Percentiles rank a stretch among this genome's conserved stretches.
Evolutionary conservation across 768 basidiomycete genomes (phyloP).

Genomic region (Suillus lakei): DNA sequence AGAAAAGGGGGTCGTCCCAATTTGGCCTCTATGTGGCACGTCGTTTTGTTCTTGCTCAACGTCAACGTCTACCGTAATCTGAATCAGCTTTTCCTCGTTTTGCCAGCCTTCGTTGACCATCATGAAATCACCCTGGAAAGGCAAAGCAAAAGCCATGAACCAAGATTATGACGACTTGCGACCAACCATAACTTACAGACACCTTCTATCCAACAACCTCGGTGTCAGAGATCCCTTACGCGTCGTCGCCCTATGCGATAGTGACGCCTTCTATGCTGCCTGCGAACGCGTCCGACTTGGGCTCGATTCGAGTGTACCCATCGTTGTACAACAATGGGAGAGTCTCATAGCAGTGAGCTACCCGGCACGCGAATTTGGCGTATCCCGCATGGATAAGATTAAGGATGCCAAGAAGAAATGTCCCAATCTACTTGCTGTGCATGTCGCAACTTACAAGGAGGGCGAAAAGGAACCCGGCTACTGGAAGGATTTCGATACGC

Average conservation of each 20-base stretch:
- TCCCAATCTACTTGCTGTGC: conserved; percentile 82
- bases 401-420: conserved; percentile 86
- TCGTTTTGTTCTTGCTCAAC: not conserved
- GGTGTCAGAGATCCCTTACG: conserved; percentile 79
- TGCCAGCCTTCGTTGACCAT: not conserved
- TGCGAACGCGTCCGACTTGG: conserved; percentile 87
- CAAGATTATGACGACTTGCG: conserved; percentile 63
- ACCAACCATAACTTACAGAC: conserved; percentile 79
- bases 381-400: conserved; percentile 87
- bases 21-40: not conserved
- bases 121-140: conserved; percentile 51
- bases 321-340: conserved; percentile 90
- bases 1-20: too few species aligned
- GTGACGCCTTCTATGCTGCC: conserved; percentile 82
- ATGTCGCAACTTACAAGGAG: conserved; percentile 94
- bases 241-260: conserved; percentile 89
- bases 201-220: conserved; percentile 68
- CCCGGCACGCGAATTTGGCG: conserved; percentile 89
- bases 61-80: not conserved
- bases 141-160: conserved; percentile 52
- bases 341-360: conserved; percentile 95
- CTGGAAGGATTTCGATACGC: conserved; percentile 86
- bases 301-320: conserved; percentile 61
- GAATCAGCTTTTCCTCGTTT: not conserved
- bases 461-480: conserved; percentile 88